A percentile compares a stretch with the other conserved stretches of the same genome.
Evolutionary conservation across 345 rosid genomes (phyloP).

Genomic region (Anacardium occidentale): DNA sequence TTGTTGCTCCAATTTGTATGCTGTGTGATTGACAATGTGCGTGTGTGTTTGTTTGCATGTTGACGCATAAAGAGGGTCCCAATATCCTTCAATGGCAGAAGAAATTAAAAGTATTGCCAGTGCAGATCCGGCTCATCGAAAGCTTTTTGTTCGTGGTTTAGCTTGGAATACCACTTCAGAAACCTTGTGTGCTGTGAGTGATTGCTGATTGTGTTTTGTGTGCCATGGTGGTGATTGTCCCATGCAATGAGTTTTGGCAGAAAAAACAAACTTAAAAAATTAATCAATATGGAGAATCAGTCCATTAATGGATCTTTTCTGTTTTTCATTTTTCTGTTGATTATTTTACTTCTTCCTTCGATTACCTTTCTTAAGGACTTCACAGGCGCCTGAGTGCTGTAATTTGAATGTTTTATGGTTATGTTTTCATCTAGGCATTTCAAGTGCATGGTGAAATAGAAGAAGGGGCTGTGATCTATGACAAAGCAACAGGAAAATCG

Average conservation of each 20-base stretch:
- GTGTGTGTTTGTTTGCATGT: slow-evolving; percentile 72
- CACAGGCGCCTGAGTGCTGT: not conserved
- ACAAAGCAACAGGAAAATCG: slow-evolving; percentile 66
- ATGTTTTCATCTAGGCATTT: slow-evolving; percentile 50
- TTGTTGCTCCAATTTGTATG: slow-evolving; percentile 38
- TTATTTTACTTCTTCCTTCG: not conserved
- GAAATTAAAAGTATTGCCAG: slow-evolving; percentile 71
- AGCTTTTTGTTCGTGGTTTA: slow-evolving; percentile 86
- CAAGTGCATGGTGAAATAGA: slow-evolving; percentile 63
- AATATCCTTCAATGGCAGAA: slow-evolving; percentile 75
- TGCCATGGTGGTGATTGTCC: slow-evolving; percentile 30
- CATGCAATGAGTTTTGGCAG: slow-evolving; percentile 12
- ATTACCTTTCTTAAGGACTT: not conserved
- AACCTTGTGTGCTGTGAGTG: slow-evolving; percentile 85
- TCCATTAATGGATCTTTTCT: not conserved
- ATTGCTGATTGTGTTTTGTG: slow-evolving; percentile 48
- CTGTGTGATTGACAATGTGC: slow-evolving; percentile 65
- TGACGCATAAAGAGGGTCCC: slow-evolving; percentile 67
- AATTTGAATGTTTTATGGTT: not conserved
- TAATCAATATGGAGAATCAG: not conserved
- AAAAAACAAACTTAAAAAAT: not conserved
- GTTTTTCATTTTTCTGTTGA: not conserved
- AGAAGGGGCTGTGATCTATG: slow-evolving; percentile 73
- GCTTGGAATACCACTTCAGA: slow-evolving; percentile 78
- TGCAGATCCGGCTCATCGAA: slow-evolving; percentile 72